Percentiles rank a stretch among this genome's conserved stretches.
phyloP scores from a whole-genome alignment of 2,329 filamentous ascomycete genomes.

The Didymellaceae sp. region DNA sequence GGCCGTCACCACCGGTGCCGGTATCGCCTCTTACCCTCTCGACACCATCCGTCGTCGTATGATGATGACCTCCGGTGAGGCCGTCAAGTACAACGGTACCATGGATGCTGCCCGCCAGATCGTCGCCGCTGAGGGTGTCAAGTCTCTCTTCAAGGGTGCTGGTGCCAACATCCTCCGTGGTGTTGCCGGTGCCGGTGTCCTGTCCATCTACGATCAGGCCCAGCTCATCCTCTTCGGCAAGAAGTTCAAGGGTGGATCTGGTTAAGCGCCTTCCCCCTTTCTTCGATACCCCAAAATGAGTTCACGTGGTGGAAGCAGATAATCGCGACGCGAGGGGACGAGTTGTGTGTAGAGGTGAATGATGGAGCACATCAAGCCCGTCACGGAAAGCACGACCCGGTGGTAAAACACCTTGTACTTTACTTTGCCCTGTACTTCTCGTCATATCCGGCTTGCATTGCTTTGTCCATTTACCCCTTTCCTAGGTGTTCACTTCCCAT shows the following conservation, averaged over 20 bases:
- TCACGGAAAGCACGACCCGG: slow-evolving; percentile 50
- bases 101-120: slow-evolving; percentile 96
- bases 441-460: slow-evolving; percentile 49
- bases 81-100: slow-evolving; percentile 99
- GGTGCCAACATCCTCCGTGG: slow-evolving; percentile 99
- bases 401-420: slow-evolving; percentile 53
- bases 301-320: slow-evolving; percentile 46
- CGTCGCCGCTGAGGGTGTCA: slow-evolving; percentile 91
- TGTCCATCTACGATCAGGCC: slow-evolving; percentile 99
- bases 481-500: slow-evolving; percentile 45
- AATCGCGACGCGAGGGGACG: slow-evolving; percentile 41
- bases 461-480: slow-evolving; percentile 44
- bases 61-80: slow-evolving; percentile 98
- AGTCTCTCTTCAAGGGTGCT: slow-evolving; percentile 99
- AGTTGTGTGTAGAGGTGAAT: slow-evolving; percentile 41
- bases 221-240: slow-evolving; percentile 99
- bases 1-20: slow-evolving; percentile 99
- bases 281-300: slow-evolving; percentile 45
- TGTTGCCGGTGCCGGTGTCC: slow-evolving; percentile 99
- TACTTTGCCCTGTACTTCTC: slow-evolving; percentile 51
- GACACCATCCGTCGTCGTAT: slow-evolving; percentile 99
- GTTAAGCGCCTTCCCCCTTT: slow-evolving; percentile 48
- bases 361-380: slow-evolving; percentile 48
- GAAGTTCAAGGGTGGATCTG: slow-evolving; percentile 80
- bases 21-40: slow-evolving; percentile 99